Evolutionary conservation across 768 basidiomycete species (phyloP).

Genomic region (Leccinum olivaceopallidum): DNA sequence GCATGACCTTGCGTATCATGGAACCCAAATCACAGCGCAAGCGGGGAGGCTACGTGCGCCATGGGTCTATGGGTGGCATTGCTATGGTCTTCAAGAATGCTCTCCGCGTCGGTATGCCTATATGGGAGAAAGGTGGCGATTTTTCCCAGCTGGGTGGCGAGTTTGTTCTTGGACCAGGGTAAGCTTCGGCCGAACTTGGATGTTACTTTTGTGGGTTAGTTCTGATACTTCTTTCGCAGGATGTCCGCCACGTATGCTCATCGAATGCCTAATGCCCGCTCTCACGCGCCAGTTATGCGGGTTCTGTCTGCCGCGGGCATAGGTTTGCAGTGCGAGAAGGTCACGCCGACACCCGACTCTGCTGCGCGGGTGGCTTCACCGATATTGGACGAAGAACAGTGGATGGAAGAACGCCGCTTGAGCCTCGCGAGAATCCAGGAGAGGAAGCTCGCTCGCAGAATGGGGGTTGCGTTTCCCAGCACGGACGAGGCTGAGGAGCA

Average conservation of each 20-base stretch:
- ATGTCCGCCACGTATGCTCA: slow-evolving; percentile 73
- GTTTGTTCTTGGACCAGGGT: slow-evolving; percentile 74
- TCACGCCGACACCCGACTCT: slow-evolving; percentile 7
- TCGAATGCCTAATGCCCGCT: slow-evolving; percentile 77
- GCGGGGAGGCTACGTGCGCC: slow-evolving; percentile 64
- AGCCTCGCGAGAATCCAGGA: slow-evolving; percentile 34
- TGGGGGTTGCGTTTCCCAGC: slow-evolving; percentile 29
- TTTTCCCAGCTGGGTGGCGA: slow-evolving; percentile 85
- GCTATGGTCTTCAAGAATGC: slow-evolving; percentile 75
- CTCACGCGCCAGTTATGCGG: slow-evolving; percentile 71
- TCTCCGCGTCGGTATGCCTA: slow-evolving; percentile 72
- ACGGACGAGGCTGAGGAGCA: slow-evolving; percentile 12
- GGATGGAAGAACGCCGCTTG: slow-evolving; percentile 37
- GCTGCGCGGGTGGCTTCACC: slow-evolving; percentile 5
- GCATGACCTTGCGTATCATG: slow-evolving; percentile 60
- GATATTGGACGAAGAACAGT: slow-evolving; percentile 31
- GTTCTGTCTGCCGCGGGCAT: slow-evolving; percentile 67
- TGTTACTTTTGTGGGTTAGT: slow-evolving; percentile 3
- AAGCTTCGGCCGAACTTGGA: slow-evolving; percentile 32
- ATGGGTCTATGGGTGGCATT: slow-evolving; percentile 64
- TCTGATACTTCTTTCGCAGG: slow-evolving; percentile 34
- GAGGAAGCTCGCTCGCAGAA: slow-evolving; percentile 33
- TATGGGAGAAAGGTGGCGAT: slow-evolving; percentile 81
- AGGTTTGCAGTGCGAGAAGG: slow-evolving; percentile 26
- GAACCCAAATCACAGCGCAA: slow-evolving; percentile 44